These are phyloP conservation scores for Colletotrichum tabaci DNA, from an alignment of 2,329 filamentous ascomycete species.

Conservation along the genomic window DNA sequence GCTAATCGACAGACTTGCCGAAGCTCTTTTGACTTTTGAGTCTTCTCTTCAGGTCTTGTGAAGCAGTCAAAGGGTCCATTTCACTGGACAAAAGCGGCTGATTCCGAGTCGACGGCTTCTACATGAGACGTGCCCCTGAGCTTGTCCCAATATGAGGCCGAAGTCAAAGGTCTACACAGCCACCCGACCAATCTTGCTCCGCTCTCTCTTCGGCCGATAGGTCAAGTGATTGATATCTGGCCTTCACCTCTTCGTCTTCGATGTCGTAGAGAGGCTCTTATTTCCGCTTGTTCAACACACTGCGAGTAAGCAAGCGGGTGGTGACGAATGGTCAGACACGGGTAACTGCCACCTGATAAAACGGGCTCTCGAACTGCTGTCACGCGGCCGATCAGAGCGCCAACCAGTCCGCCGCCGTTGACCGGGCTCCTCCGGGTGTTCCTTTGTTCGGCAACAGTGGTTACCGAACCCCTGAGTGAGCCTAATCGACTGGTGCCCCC, in stretches of 20 bases:
- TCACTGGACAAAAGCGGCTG: neutral
- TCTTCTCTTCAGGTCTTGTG: neutral
- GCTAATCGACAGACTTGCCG: neutral
- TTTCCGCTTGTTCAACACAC: neutral
- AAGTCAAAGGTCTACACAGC: neutral
- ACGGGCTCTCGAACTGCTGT: neutral
- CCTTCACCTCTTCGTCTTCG: neutral
- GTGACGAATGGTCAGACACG: neutral
- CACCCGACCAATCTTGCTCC: neutral
- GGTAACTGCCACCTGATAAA: neutral
- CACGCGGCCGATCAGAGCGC: neutral
- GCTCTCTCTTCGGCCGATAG: neutral
- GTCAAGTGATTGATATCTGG: no score
- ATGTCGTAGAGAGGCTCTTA: no score
- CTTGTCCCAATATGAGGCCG: neutral
- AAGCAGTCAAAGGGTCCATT: neutral
- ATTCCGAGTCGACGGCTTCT: neutral
- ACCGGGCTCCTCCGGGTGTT: constrained; percentile 8
- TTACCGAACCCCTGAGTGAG: neutral
- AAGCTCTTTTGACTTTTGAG: neutral
- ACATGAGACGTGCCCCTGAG: neutral
- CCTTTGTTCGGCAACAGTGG: neutral
- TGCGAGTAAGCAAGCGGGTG: neutral
- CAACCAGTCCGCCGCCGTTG: neutral
- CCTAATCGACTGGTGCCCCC: neutral